These are phyloP conservation scores for Tetrapisispora taiwanensis DNA, from an alignment of 805 yeast genomes.

Conservation along the genomic window DNA sequence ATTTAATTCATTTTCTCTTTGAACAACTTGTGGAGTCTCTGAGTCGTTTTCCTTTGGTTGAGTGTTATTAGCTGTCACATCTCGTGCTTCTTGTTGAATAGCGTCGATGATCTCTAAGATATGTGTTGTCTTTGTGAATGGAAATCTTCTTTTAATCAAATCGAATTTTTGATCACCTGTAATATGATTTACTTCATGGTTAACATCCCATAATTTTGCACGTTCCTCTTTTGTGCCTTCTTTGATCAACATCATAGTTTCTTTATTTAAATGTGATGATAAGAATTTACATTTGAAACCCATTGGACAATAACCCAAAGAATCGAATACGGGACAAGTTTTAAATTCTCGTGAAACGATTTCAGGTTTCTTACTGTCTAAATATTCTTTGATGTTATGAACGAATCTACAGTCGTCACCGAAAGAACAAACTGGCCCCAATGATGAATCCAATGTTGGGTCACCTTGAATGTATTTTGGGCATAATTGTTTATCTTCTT, in stretches of 20 bases:
- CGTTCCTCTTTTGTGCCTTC: slow-evolving; percentile 29
- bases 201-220: slow-evolving; percentile 20
- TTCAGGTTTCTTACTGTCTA: slow-evolving; percentile 59
- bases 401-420: slow-evolving; percentile 70
- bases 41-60: background rate
- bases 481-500: slow-evolving; percentile 59
- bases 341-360: slow-evolving; percentile 40
- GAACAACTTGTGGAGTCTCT: slow-evolving; percentile 11
- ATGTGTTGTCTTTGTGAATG: slow-evolving; percentile 46
- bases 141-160: slow-evolving; percentile 43
- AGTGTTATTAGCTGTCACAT: slow-evolving; percentile 7
- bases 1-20: slow-evolving; percentile 24
- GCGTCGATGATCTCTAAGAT: slow-evolving; percentile 58
- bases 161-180: slow-evolving; percentile 31
- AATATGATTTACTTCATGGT: slow-evolving; percentile 58
- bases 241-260: slow-evolving; percentile 33
- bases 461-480: slow-evolving; percentile 41
- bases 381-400: slow-evolving; percentile 62
- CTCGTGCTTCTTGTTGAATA: slow-evolving; percentile 32
- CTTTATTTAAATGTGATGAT: slow-evolving; percentile 51
- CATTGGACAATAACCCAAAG: slow-evolving; percentile 82
- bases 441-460: slow-evolving; percentile 31
- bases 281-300: slow-evolving; percentile 93
- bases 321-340: slow-evolving; percentile 70
- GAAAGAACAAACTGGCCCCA: slow-evolving; percentile 40